Base-by-base conservation (phyloP, 768 basidiomycete species). In the Royoungia palumana region DNA sequence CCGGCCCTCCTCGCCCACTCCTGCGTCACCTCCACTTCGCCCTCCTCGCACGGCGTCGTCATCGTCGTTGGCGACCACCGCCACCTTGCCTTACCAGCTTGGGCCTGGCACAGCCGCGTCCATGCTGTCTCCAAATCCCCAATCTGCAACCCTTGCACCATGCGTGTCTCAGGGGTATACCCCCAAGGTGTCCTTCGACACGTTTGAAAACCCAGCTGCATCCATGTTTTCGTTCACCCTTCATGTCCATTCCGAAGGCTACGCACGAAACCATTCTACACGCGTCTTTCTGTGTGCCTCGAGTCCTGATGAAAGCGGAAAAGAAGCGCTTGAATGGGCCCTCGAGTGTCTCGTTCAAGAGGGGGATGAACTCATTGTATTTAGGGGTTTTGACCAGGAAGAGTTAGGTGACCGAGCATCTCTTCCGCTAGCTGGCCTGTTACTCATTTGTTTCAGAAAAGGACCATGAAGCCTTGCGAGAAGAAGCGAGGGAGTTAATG, bases 351-450 rank as follows among this genome's bases (percentile, higher is more conserved):
- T 99, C 11, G 82, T 86, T 8, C 86, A 89, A 66, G 87, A 90
- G 47, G 89, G 90, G 2, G 95, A 98, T 64, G 95, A 98, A 69
- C 71, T 98, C 19, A 83, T 99, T 48, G 87, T 97, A 9, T 89
- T 90, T 49, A 75, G 95, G 32, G 95, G 95, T 1, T 80, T 95
- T 13, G 93, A 95, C 53, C 80, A 88, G 52, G 94, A 93, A 30
- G 88, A 86, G 28, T 70, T 91, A 22, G 86, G 90, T 91, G 53
- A 28, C 81, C 27, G 2, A 37, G 8, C 14, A 25, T 41, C 24
- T 13, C 21, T 9, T 1, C 37, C 22, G 13, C 9, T 2, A 14
- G n/a, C 37, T 20, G n/a, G 28, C 35, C 8, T 41, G 6, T 8
- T 16, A 24, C 47, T 55, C 12, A 56, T 36, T 35, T 30, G 6